Conservation (phyloP, 2,329 filamentous ascomycete species). For the Coniochaeta hoffmannii region DNA sequence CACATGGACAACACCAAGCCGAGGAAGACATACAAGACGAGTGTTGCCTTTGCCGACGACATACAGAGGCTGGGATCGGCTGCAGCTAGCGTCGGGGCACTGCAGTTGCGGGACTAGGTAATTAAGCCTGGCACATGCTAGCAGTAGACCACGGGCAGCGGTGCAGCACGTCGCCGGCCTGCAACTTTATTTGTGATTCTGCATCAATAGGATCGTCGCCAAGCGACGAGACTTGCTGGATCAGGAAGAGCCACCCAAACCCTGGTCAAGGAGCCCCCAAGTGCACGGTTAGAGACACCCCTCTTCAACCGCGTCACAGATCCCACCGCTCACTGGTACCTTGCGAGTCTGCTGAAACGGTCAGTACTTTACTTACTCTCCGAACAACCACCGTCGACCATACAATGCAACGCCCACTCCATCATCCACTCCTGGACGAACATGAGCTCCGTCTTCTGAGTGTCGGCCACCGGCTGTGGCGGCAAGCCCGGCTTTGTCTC, state of each 20-base stretch:
- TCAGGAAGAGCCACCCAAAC: too few relatives aligned
- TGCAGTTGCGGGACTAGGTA: background rate
- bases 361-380: conserved; percentile 7
- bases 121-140: too few relatives aligned
- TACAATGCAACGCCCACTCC: conserved; percentile 37
- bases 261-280: too few relatives aligned
- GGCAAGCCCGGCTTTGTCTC: conserved; percentile 52
- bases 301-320: conserved; percentile 4
- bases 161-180: too few relatives aligned
- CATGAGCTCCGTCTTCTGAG: conserved; percentile 48
- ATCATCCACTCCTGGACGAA: conserved; percentile 63
- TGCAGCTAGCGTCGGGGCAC: conserved; percentile 1
- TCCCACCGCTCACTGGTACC: conserved; percentile 1
- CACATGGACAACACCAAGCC: conserved; percentile 24
- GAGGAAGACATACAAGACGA: conserved; percentile 27
- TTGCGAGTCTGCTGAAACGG: conserved; percentile 7
- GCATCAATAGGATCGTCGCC: too few relatives aligned
- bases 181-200: too few relatives aligned
- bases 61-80: conserved; percentile 19
- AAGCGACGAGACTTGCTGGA: too few relatives aligned
- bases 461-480: conserved; percentile 47
- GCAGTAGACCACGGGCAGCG: too few relatives aligned
- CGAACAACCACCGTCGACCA: background rate
- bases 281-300: background rate
- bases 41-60: conserved; percentile 29